Percentiles rank a stretch among this genome's conserved stretches.
Evolutionary conservation across 2,329 filamentous ascomycete species (phyloP).

Genomic region (Phialocephala subalpina): DNA sequence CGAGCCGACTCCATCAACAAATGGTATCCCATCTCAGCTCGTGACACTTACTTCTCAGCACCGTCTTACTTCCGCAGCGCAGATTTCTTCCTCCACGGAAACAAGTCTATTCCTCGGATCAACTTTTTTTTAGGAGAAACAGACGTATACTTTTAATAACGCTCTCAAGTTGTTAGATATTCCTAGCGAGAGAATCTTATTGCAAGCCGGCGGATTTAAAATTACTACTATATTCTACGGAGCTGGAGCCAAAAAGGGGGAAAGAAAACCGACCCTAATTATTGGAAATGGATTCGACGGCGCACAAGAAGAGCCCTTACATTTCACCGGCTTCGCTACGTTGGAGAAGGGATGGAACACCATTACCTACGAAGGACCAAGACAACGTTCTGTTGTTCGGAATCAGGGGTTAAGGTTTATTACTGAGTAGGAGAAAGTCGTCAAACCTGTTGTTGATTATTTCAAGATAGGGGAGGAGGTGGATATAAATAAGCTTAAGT

Average conservation of each 20-base stretch:
- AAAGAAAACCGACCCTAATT: slow-evolving; percentile 48
- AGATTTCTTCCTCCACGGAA: slow-evolving; percentile 23
- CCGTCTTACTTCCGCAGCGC: slow-evolving; percentile 24
- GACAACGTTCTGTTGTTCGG: slow-evolving; percentile 51
- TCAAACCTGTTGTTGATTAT: slow-evolving; percentile 51
- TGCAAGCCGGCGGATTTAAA: neutral
- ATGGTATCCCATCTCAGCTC: slow-evolving; percentile 17
- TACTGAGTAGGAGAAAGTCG: slow-evolving; percentile 52
- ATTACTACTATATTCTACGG: neutral
- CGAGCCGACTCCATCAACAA: slow-evolving; percentile 12
- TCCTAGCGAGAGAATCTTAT: neutral
- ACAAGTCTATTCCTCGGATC: slow-evolving; percentile 19
- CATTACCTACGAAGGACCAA: slow-evolving; percentile 56
- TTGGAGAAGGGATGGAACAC: slow-evolving; percentile 52
- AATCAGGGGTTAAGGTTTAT: slow-evolving; percentile 53
- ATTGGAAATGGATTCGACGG: slow-evolving; percentile 54
- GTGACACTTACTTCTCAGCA: slow-evolving; percentile 20
- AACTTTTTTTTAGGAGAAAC: slow-evolving; percentile 11
- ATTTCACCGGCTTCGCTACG: slow-evolving; percentile 45
- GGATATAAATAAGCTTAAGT: slow-evolving; percentile 43
- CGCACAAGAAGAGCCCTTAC: slow-evolving; percentile 53
- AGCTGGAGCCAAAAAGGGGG: neutral
- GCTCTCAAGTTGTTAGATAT: slow-evolving; percentile 7
- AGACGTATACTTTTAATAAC: slow-evolving; percentile 17
- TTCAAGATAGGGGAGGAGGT: slow-evolving; percentile 41